Evolutionary conservation across 2,329 filamentous ascomycete species (phyloP).

Genomic region (Aureobasidium sp.): DNA sequence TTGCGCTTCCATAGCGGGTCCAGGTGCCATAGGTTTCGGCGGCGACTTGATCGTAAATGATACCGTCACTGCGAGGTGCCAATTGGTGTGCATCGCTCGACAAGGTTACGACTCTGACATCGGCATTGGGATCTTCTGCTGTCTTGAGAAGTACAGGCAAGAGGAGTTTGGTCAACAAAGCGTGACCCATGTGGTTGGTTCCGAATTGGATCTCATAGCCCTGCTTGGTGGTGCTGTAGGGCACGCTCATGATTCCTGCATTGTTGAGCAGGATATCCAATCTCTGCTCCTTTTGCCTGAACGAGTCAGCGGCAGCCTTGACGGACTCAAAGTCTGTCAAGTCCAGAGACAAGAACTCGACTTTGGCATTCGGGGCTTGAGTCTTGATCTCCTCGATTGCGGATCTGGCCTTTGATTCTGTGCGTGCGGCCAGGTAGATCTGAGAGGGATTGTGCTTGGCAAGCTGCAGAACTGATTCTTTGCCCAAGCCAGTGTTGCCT

Average conservation of each 20-base stretch:
- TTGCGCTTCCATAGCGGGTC: conserved; percentile 41
- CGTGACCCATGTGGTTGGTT: conserved; percentile 46
- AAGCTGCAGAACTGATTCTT: conserved; percentile 37
- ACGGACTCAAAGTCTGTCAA: conserved; percentile 36
- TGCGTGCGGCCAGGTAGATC: conserved; percentile 42
- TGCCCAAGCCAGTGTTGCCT: conserved; percentile 42
- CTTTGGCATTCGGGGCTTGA: conserved; percentile 26
- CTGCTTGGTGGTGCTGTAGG: conserved; percentile 33
- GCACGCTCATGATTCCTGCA: conserved; percentile 35
- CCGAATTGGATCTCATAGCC: conserved; percentile 45
- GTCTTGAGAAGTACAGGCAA: conserved; percentile 37
- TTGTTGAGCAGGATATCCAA: conserved; percentile 42
- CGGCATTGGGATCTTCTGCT: conserved; percentile 25
- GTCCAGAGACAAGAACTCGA: conserved; percentile 35
- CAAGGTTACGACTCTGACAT: conserved; percentile 39
- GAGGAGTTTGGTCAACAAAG: conserved; percentile 39
- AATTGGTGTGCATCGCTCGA: conserved; percentile 25
- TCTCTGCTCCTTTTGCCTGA: conserved; percentile 29
- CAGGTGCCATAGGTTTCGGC: conserved; percentile 24
- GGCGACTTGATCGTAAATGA: conserved; percentile 27
- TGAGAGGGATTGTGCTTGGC: conserved; percentile 35
- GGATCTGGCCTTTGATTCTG: conserved; percentile 32
- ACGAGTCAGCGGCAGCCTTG: conserved; percentile 30
- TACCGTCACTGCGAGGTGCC: conserved; percentile 22
- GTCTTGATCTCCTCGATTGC: conserved; percentile 34